phyloP scores from a whole-genome alignment of 208 protist species.

The Pavlovales sp. region DNA sequence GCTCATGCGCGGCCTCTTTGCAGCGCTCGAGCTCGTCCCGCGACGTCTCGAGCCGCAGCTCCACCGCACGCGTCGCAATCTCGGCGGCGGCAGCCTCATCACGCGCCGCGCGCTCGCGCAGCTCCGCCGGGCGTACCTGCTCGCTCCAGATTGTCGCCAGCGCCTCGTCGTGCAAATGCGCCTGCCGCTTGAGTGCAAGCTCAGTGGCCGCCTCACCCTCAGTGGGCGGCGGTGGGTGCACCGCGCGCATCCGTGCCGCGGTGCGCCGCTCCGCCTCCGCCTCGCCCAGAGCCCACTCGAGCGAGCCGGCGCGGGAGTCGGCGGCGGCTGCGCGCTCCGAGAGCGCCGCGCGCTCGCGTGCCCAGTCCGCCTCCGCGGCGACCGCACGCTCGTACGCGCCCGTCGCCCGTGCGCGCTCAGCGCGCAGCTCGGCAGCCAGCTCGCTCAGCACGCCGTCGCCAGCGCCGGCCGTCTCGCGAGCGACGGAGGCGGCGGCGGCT shows the following conservation, averaged over 20 bases:
- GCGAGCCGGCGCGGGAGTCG: background rate
- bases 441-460: too few species aligned
- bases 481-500: too few species aligned
- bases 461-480: too few species aligned
- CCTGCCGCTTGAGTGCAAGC: too few species aligned
- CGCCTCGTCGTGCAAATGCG: background rate
- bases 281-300: background rate
- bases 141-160: background rate
- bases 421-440: background rate
- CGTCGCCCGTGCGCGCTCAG: background rate
- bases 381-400: background rate
- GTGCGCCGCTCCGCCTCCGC: too few species aligned
- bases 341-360: too few species aligned
- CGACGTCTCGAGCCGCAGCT: background rate
- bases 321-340: background rate
- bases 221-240: background rate
- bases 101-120: background rate
- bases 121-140: background rate
- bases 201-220: too few species aligned
- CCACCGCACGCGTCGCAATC: too few species aligned
- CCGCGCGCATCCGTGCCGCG: background rate
- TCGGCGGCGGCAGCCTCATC: background rate
- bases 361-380: background rate
- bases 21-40: too few species aligned
- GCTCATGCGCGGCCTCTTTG: too few species aligned